Evolutionary conservation across 2,329 filamentous ascomycete genomes (phyloP).

Genomic region (Diplodia seriata): DNA sequence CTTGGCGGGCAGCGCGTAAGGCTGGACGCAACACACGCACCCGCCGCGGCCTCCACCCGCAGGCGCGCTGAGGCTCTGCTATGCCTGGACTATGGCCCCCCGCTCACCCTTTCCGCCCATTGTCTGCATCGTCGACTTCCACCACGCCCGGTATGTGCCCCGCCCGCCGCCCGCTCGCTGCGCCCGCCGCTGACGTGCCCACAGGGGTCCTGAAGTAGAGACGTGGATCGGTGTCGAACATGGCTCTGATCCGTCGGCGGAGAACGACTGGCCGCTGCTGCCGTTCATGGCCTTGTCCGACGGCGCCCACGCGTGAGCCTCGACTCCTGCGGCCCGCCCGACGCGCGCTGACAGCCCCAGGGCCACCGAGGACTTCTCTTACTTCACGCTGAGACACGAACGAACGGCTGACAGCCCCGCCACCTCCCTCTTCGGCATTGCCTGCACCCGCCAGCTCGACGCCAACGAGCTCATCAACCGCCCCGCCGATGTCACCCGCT

Average conservation of each 20-base stretch:
- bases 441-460: slow-evolving; percentile 91
- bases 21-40: slow-evolving; percentile 27
- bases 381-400: slow-evolving; percentile 83
- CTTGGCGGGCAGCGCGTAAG: background rate
- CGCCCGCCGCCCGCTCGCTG: background rate
- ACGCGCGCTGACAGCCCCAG: slow-evolving; percentile 53
- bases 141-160: slow-evolving; percentile 56
- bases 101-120: slow-evolving; percentile 51
- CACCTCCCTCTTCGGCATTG: slow-evolving; percentile 92
- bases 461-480: slow-evolving; percentile 77
- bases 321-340: background rate
- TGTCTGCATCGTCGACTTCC: slow-evolving; percentile 61
- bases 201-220: slow-evolving; percentile 88
- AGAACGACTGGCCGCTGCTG: slow-evolving; percentile 89
- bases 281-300: slow-evolving; percentile 98
- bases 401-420: slow-evolving; percentile 58
- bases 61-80: slow-evolving; percentile 24
- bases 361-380: slow-evolving; percentile 94
- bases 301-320: slow-evolving; percentile 85
- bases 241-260: slow-evolving; percentile 76
- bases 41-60: slow-evolving; percentile 3
- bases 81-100: slow-evolving; percentile 30
- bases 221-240: slow-evolving; percentile 82
- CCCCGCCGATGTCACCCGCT: slow-evolving; percentile 90
- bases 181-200: slow-evolving; percentile 9